Conservation (phyloP, 768 basidiomycete species). For the Boletus rubroflammeus region DNA sequence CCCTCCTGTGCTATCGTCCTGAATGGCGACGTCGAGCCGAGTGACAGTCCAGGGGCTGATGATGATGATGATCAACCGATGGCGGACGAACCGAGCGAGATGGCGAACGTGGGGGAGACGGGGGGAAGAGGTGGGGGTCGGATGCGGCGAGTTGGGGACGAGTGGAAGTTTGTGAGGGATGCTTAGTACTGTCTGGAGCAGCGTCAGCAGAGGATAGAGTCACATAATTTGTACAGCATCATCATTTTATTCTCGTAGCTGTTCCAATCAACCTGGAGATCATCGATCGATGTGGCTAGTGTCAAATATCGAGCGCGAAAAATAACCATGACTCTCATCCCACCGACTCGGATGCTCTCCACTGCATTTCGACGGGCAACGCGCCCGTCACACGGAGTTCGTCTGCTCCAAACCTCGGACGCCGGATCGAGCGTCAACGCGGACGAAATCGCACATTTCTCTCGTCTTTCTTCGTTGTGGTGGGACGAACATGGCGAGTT, state of each 20-base stretch:
- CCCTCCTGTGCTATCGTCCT: conserved; percentile 60
- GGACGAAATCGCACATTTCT: conserved; percentile 86
- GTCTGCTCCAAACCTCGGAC: conserved; percentile 23
- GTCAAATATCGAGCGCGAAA: too few relatives aligned
- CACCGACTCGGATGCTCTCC: conserved; percentile 15
- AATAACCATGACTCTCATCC: not conserved
- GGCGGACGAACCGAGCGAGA: not conserved
- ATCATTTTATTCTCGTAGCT: conserved; percentile 1
- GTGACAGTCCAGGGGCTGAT: not conserved
- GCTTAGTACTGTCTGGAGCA: conserved; percentile 10
- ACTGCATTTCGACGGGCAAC: conserved; percentile 17
- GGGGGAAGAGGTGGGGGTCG: conserved; percentile 39
- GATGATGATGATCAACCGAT: not conserved
- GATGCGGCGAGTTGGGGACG: conserved; percentile 71
- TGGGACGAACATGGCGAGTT: conserved; percentile 96
- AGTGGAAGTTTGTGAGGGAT: conserved; percentile 66
- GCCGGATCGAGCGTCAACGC: conserved; percentile 49
- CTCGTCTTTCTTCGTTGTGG: conserved; percentile 85
- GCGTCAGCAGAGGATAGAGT: conserved; percentile 15
- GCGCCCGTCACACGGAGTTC: conserved; percentile 2
- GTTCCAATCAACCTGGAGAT: too few relatives aligned
- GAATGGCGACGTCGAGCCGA: conserved; percentile 41
- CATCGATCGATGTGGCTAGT: too few relatives aligned
- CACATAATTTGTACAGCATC: conserved; percentile 22
- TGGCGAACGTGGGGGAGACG: not conserved